Base-by-base conservation (phyloP, 352 stramenopile species). In the Pythium chondricola region DNA sequence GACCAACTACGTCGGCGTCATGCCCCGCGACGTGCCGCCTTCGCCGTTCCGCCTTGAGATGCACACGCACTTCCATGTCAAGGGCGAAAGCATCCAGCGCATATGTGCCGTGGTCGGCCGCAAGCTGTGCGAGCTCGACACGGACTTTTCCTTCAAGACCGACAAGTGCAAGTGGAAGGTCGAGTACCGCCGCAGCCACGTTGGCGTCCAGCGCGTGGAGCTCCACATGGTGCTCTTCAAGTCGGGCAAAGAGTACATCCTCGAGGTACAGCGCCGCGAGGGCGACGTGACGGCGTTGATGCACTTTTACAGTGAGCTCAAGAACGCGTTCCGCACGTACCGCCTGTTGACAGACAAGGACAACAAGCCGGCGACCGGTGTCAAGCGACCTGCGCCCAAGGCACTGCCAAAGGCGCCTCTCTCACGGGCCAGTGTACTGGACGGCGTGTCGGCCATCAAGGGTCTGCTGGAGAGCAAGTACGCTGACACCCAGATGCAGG, bases 81-180 rank as follows among this genome's bases (percentile, higher is more conserved):
- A 91, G 63, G 65, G 71, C 35, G 72, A 86, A 45, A 59, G 73
- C 18, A 76, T 85, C n/a, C 69, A 81, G 58, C 79, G 82, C 30
- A 66, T 91, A n/a, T 85, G 82, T 38, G 74, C 68, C 13, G 65
- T 88, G 16, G 63, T 93, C 24, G 75, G 82, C 25, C 81, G 77
- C 31, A 93, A 91, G 68, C 63, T 93, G 8, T 89, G 74, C 47
- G 79, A 91, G 46, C 58, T 93, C 29, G 82, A 89, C 62, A 88
- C 82, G 44, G 82, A 93, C 54, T 93, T 86, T 44, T 67, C 69
- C 51, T 93, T 93, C 58, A 88, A 93, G 55, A 61, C 66, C 7
- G 65, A 83, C 54, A 93, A 93, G 67, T 89, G 79, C 69, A 93
- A 93, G 65, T 93, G 82, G 82, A 93, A 91, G 62, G 79, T 91